Conservation (phyloP, 345 rosid species). For the Jatropha curcas region DNA sequence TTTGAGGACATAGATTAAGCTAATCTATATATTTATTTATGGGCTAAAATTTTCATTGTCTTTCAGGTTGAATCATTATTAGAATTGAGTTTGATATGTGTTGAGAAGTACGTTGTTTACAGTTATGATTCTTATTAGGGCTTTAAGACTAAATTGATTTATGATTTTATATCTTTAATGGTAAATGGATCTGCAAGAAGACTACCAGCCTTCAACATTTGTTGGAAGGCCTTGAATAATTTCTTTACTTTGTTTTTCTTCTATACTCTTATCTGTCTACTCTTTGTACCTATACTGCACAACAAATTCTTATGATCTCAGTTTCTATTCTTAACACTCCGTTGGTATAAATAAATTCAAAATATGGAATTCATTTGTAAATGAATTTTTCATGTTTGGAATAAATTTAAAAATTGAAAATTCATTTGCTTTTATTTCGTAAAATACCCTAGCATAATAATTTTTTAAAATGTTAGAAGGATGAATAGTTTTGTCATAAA, state of each 20-base stretch:
- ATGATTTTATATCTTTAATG: background rate
- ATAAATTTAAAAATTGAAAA: no score
- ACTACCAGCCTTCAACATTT: background rate
- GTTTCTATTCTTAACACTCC: background rate
- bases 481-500: no score
- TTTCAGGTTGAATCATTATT: no score
- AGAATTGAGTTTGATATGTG: background rate
- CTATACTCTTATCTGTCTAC: background rate
- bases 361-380: no score
- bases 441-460: no score
- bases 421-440: no score
- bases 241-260: background rate
- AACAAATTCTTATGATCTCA: background rate
- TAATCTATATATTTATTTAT: no score
- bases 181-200: background rate
- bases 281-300: background rate
- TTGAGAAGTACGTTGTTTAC: background rate
- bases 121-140: background rate
- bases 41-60: background rate
- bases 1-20: background rate
- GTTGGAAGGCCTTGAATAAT: no score
- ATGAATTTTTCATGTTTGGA: no score
- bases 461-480: no score
- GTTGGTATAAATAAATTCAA: no score
- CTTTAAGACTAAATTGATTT: background rate